Evolutionary conservation across 768 basidiomycete genomes (phyloP).

Genomic region (Imleria badia): DNA sequence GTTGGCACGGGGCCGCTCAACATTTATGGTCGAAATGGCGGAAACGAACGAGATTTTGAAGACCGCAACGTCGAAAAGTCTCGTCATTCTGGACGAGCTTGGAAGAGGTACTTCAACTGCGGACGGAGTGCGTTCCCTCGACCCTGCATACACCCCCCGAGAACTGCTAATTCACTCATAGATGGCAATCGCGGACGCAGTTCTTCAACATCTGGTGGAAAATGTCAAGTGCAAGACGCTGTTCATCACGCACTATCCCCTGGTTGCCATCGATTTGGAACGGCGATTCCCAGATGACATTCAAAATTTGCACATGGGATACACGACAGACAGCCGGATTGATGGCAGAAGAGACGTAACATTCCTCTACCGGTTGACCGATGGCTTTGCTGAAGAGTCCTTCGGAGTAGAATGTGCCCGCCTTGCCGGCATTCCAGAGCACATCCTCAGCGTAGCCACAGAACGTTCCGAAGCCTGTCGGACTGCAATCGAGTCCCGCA

Average conservation of each 20-base stretch:
- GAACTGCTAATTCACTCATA: constrained; percentile 28
- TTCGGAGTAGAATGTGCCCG: constrained; percentile 94
- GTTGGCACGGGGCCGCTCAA: constrained; percentile 81
- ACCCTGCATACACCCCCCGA: not conserved
- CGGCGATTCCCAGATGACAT: constrained; percentile 57
- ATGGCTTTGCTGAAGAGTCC: constrained; percentile 76
- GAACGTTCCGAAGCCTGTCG: constrained; percentile 56
- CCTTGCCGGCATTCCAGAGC: constrained; percentile 78
- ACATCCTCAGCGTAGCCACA: constrained; percentile 61
- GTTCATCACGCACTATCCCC: constrained; percentile 95
- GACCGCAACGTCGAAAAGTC: constrained; percentile 66
- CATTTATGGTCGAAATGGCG: constrained; percentile 96
- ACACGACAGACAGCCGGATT: constrained; percentile 62
- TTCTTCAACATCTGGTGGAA: constrained; percentile 68
- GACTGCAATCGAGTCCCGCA: constrained; percentile 47
- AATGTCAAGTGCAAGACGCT: constrained; percentile 66
- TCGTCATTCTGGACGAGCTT: constrained; percentile 90
- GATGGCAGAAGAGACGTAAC: constrained; percentile 79
- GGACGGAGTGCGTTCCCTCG: constrained; percentile 61
- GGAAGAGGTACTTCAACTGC: constrained; percentile 91
- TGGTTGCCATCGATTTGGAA: constrained; percentile 69
- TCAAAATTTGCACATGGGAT: constrained; percentile 87
- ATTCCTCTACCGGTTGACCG: constrained; percentile 77
- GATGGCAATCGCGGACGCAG: constrained; percentile 88
- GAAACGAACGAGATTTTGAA: constrained; percentile 90